Evolutionary conservation across 2,329 filamentous ascomycete species (phyloP).

Genomic region (Hypoxylon sp.): DNA sequence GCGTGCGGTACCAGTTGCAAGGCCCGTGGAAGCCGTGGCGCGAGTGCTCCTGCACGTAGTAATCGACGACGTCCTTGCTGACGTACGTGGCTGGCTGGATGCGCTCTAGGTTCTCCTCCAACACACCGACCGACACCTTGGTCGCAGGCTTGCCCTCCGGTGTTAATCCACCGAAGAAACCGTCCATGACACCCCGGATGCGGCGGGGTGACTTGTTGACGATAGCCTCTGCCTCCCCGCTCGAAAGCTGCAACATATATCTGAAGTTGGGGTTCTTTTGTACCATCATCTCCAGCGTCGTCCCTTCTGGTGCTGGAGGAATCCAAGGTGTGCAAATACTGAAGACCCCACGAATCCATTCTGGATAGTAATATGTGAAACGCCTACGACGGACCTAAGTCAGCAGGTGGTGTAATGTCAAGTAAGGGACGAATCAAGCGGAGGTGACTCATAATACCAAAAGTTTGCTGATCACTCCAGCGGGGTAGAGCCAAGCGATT

Average conservation of each 20-base stretch:
- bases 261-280: constrained; percentile 71
- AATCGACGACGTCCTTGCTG: constrained; percentile 74
- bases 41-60: constrained; percentile 77
- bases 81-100: constrained; percentile 68
- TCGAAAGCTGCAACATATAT: constrained; percentile 85
- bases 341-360: constrained; percentile 78
- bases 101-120: constrained; percentile 68
- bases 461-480: not conserved
- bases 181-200: constrained; percentile 75
- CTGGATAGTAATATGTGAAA: constrained; percentile 75
- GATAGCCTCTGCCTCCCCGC: constrained; percentile 70
- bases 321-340: constrained; percentile 80
- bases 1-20: constrained; percentile 87
- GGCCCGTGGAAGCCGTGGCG: constrained; percentile 79
- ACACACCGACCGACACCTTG: constrained; percentile 66
- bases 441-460: too few species aligned
- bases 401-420: not conserved
- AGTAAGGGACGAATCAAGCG: too few species aligned
- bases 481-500: not conserved
- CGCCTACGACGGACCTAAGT: constrained; percentile 52
- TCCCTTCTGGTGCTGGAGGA: constrained; percentile 60
- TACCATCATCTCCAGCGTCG: constrained; percentile 68
- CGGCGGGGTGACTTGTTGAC: constrained; percentile 61
- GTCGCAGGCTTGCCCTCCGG: constrained; percentile 66
- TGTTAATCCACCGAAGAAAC: constrained; percentile 73